Evolutionary conservation across 1,284 basidiomycete genomes (phyloP).

Genomic region (Rhizoctonia solani): DNA sequence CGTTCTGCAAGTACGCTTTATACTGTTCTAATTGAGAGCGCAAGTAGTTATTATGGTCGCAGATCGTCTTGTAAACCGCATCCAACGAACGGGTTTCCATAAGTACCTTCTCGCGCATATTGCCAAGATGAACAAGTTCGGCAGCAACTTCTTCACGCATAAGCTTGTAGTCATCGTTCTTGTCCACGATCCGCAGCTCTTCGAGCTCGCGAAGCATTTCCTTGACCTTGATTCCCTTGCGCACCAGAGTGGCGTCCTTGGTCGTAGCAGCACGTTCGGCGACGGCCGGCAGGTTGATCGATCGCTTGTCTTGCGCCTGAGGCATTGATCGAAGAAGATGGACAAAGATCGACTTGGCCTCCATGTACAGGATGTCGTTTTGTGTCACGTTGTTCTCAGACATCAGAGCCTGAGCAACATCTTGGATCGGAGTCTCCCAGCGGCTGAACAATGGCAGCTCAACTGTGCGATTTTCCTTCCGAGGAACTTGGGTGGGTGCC

Average conservation of each 20-base stretch:
- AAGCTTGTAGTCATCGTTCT: conserved; percentile 81
- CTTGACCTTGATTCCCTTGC: conserved; percentile 98
- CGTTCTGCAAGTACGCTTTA: conserved; percentile 98
- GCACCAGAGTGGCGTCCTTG: conserved; percentile 92
- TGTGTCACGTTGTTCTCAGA: conserved; percentile 90
- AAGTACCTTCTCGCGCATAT: conserved; percentile 93
- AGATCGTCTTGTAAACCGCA: conserved; percentile 97
- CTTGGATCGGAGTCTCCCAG: conserved; percentile 99
- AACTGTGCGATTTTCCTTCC: conserved; percentile 95
- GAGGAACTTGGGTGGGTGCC: conserved; percentile 91
- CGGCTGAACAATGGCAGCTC: conserved; percentile 93
- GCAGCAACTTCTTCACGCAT: conserved; percentile 97
- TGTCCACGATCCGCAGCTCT: conserved; percentile 85
- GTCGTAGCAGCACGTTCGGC: conserved; percentile 96
- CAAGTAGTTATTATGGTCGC: conserved; percentile 98
- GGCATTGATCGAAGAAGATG: conserved; percentile 96
- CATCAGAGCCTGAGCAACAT: conserved; percentile 95
- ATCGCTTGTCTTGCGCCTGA: conserved; percentile 77
- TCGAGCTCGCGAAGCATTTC: conserved; percentile 97
- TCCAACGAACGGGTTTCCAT: conserved; percentile 92
- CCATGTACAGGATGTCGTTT: conserved; percentile 99
- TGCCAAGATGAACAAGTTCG: conserved; percentile 94
- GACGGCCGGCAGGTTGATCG: conserved; percentile 86
- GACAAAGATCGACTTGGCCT: conserved; percentile 99
- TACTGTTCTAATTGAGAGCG: conserved; percentile 97